These are phyloP conservation scores for Pythium utonaiense DNA, from an alignment of 352 stramenopile genomes.

Conservation along the genomic window DNA sequence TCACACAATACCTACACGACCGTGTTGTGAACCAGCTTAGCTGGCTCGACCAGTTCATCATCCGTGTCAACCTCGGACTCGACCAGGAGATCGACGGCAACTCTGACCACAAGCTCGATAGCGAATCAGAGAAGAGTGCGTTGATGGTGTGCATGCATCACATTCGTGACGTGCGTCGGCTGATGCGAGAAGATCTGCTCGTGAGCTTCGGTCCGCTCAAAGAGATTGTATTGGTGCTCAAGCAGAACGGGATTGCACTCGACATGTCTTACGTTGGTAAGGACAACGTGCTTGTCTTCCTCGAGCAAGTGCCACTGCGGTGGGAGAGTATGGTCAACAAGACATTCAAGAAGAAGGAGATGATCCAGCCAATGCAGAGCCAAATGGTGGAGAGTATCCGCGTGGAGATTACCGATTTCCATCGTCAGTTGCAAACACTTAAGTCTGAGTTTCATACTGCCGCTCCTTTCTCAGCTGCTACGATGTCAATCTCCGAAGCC, in stretches of 20 bases:
- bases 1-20: constrained; percentile 91
- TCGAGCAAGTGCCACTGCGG: constrained; percentile 85
- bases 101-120: constrained; percentile 36
- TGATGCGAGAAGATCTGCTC: constrained; percentile 80
- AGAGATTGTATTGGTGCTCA: constrained; percentile 80
- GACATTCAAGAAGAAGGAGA: constrained; percentile 91
- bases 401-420: constrained; percentile 68
- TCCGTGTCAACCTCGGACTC: constrained; percentile 65
- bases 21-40: constrained; percentile 79
- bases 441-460: constrained; percentile 59
- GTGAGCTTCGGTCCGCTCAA: constrained; percentile 72
- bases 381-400: constrained; percentile 84
- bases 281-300: constrained; percentile 75
- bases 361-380: constrained; percentile 88
- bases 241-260: constrained; percentile 85
- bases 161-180: constrained; percentile 83
- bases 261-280: constrained; percentile 87
- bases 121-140: constrained; percentile 35
- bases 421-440: constrained; percentile 54
- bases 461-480: constrained; percentile 45
- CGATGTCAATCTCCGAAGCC: constrained; percentile 49
- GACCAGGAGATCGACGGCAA: constrained; percentile 48
- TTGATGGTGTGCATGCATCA: constrained; percentile 89
- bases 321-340: constrained; percentile 94
- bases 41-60: constrained; percentile 88